Percentiles rank a stretch among this genome's conserved stretches.
Conservation (phyloP, 495 filamentous ascomycete genomes). For the Amniculicola lignicola region DNA sequence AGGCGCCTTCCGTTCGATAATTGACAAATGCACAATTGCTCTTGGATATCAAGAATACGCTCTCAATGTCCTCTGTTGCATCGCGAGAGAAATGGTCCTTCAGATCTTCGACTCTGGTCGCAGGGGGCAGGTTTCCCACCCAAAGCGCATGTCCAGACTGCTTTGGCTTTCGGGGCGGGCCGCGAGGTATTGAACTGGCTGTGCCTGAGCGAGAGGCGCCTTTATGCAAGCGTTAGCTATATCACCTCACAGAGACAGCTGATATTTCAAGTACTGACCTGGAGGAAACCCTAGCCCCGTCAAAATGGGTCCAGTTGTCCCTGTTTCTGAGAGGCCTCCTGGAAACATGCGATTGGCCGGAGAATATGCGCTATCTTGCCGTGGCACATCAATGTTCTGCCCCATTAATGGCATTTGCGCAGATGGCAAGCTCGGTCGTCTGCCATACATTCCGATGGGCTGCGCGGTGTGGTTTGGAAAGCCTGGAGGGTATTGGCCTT, state of each 20-base stretch:
- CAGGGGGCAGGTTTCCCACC: constrained; percentile 91
- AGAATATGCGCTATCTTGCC: constrained; percentile 9
- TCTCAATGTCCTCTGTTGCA: constrained; percentile 74
- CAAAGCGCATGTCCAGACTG: constrained; percentile 93
- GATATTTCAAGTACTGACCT: constrained; percentile 14
- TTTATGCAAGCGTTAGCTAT: not conserved
- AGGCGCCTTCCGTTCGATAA: constrained; percentile 77
- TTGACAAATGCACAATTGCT: constrained; percentile 99
- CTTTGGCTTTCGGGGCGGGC: constrained; percentile 88
- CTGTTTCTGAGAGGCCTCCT: constrained; percentile 11
- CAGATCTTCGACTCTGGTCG: constrained; percentile 71
- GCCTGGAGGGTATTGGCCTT: constrained; percentile 15
- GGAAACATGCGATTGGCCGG: constrained; percentile 1
- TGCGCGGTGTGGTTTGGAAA: constrained; percentile 12
- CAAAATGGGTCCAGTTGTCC: constrained; percentile 5
- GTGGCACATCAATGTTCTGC: constrained; percentile 14
- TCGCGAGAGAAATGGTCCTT: constrained; percentile 90
- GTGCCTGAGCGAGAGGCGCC: constrained; percentile 5
- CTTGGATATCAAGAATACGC: constrained; percentile 91
- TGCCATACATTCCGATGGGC: constrained; percentile 13
- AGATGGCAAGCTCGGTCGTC: constrained; percentile 18
- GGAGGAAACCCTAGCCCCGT: not conserved
- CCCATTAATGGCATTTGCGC: constrained; percentile 14
- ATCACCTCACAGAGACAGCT: no score
- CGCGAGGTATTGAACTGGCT: constrained; percentile 59